These are phyloP conservation scores for Cyclanthera cordifolia DNA, from an alignment of 306 rosid species.

Conservation along the genomic window DNA sequence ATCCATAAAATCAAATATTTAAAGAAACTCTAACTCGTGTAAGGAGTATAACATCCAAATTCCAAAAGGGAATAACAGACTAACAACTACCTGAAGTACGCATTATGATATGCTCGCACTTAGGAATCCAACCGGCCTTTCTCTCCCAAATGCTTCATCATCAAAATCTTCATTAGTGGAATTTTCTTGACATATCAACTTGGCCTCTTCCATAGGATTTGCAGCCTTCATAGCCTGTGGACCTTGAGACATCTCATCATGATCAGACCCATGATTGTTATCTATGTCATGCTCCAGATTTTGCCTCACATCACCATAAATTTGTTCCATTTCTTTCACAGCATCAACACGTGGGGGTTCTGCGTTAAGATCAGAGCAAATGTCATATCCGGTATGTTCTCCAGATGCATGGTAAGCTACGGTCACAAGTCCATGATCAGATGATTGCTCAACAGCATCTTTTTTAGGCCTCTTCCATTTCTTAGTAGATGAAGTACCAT, in stretches of 20 bases:
- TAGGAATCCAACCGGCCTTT: constrained; percentile 52
- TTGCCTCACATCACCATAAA: constrained; percentile 34
- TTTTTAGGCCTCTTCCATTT: constrained; percentile 99
- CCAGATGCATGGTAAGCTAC: constrained; percentile 54
- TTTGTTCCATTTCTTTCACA: constrained; percentile 45
- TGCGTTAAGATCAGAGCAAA: constrained; percentile 77
- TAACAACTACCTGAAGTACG: constrained; percentile 47
- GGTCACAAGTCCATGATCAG: constrained; percentile 71
- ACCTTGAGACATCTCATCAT: constrained; percentile 37
- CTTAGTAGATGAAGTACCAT: constrained; percentile 97
- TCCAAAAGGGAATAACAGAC: not conserved
- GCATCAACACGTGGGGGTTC: constrained; percentile 59
- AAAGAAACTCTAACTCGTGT: not conserved
- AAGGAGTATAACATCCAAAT: not conserved
- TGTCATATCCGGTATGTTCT: constrained; percentile 61
- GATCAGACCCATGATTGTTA: constrained; percentile 42
- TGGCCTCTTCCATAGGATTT: constrained; percentile 39
- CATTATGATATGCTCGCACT: constrained; percentile 58
- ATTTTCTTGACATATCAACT: constrained; percentile 80
- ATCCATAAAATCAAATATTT: no score
- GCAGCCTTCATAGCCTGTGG: constrained; percentile 53
- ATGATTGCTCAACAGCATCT: constrained; percentile 59
- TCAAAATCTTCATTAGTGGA: constrained; percentile 85
- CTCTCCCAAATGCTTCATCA: constrained; percentile 69
- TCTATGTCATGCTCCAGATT: constrained; percentile 41